Percentiles rank a stretch among this genome's conserved stretches.
phyloP scores from a whole-genome alignment of 192 early-diverging fungal genomes.

The Coemansia furcata region DNA sequence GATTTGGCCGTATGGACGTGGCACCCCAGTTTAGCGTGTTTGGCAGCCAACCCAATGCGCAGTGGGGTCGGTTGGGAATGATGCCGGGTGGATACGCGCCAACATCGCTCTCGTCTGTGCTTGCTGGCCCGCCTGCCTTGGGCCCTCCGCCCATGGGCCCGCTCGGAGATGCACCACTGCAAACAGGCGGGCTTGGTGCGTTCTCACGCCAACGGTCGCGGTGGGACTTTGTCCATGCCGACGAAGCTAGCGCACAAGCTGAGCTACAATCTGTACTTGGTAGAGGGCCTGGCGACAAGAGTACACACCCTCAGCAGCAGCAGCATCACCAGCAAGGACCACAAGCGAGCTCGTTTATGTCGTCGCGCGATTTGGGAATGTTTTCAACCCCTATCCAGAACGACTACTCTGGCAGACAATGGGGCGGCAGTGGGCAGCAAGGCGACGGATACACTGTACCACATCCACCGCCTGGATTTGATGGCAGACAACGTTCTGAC shows the following conservation, averaged over 20 bases:
- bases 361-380: slow-evolving; percentile 48
- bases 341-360: slow-evolving; percentile 15
- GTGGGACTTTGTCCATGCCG: slow-evolving; percentile 42
- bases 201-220: slow-evolving; percentile 34
- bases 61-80: slow-evolving; percentile 18
- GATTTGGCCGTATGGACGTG: slow-evolving; percentile 1
- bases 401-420: slow-evolving; percentile 17
- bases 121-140: slow-evolving; percentile 5
- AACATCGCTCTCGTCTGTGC: slow-evolving; percentile 21
- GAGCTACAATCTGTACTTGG: slow-evolving; percentile 50
- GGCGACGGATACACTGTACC: slow-evolving; percentile 11
- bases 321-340: slow-evolving; percentile 1
- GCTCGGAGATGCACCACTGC: slow-evolving; percentile 2
- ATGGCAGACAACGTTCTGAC: slow-evolving; percentile 10
- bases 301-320: not conserved
- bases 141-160: not conserved
- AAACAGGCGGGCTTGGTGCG: not conserved
- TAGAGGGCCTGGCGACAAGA: slow-evolving; percentile 2
- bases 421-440: slow-evolving; percentile 15
- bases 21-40: slow-evolving; percentile 23
- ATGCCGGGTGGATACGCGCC: slow-evolving; percentile 14
- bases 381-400: slow-evolving; percentile 37
- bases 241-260: slow-evolving; percentile 47
- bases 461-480: slow-evolving; percentile 46
- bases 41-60: slow-evolving; percentile 10